Conservation (phyloP, 805 yeast species). For the Lachancea fermentati region DNA sequence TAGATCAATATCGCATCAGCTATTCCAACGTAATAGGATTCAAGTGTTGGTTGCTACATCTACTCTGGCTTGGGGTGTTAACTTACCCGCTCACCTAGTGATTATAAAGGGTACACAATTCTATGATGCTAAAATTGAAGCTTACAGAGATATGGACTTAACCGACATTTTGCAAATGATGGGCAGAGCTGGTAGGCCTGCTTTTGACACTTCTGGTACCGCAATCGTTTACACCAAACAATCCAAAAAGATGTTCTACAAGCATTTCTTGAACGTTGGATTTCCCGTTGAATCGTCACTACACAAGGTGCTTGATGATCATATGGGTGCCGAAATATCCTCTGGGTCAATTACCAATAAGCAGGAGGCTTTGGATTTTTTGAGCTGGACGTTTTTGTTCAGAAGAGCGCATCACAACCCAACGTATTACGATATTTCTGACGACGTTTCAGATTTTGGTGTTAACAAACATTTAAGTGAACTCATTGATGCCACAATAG, state of each 20-base stretch:
- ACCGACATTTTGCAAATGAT: conserved; percentile 96
- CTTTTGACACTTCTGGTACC: conserved; percentile 87
- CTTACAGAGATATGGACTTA: conserved; percentile 86
- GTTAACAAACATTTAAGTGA: conserved; percentile 52
- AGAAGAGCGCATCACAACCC: conserved; percentile 95
- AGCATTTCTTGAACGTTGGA: conserved; percentile 82
- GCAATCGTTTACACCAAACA: conserved; percentile 83
- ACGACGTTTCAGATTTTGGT: conserved; percentile 52
- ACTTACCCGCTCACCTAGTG: conserved; percentile 97
- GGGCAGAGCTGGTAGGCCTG: conserved; percentile 99
- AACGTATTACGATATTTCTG: conserved; percentile 80
- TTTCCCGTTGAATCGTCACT: conserved; percentile 92
- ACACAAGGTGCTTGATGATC: conserved; percentile 75
- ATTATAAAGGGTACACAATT: conserved; percentile 95
- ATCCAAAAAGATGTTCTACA: conserved; percentile 80
- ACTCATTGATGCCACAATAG: conserved; percentile 64
- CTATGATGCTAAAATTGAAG: conserved; percentile 90
- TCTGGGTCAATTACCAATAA: conserved; percentile 88
- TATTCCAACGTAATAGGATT: conserved; percentile 78
- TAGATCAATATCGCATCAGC: conserved; percentile 78
- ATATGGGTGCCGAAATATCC: conserved; percentile 92
- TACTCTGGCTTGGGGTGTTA: conserved; percentile 99
- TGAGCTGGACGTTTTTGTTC: conserved; percentile 90
- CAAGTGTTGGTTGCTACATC: conserved; percentile 93
- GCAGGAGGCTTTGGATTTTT: conserved; percentile 92